phyloP scores from a whole-genome alignment of 2,329 filamentous ascomycete species.

The Paraphaeosphaeria minitans region DNA sequence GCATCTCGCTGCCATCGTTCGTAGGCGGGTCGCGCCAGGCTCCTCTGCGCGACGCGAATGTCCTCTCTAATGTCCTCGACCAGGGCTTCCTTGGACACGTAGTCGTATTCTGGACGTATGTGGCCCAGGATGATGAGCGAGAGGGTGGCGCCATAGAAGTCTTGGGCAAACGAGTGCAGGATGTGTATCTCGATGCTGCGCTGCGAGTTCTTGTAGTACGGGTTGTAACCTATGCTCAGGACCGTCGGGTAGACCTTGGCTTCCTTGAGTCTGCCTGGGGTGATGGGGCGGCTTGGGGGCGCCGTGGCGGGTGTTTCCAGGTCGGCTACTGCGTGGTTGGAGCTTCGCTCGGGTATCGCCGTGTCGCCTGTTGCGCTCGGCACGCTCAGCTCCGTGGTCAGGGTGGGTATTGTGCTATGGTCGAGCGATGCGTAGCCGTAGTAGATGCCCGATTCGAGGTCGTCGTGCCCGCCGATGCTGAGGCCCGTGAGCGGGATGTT shows the following conservation, averaged over 20 bases:
- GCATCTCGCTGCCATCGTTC: conserved; percentile 54
- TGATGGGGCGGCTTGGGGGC: conserved; percentile 21
- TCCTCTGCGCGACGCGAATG: conserved; percentile 78
- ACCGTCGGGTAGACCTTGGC: conserved; percentile 38
- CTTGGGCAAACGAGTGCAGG: conserved; percentile 73
- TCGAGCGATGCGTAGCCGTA: conserved; percentile 86
- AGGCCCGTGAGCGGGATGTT: conserved; percentile 77
- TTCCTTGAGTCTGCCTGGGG: conserved; percentile 10
- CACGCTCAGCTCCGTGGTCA: conserved; percentile 40
- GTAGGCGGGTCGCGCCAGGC: conserved; percentile 71
- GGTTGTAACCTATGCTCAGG: conserved; percentile 75
- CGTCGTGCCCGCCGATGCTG: conserved; percentile 67
- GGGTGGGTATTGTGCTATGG: conserved; percentile 44
- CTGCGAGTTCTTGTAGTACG: conserved; percentile 91
- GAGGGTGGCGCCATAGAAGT: conserved; percentile 86
- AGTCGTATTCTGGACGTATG: conserved; percentile 88
- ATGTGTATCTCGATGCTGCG: conserved; percentile 90
- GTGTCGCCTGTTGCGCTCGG: conserved; percentile 26
- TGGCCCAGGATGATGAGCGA: conserved; percentile 83
- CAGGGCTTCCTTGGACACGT: conserved; percentile 79
- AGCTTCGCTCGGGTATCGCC: conserved; percentile 14
- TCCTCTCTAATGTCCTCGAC: conserved; percentile 88
- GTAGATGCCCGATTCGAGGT: conserved; percentile 81
- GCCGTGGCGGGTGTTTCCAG: conserved; percentile 22
- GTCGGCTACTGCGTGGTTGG: conserved; percentile 36